These are phyloP conservation scores for Penicillium sp. DNA, from an alignment of 2,329 filamentous ascomycete genomes.

Conservation along the genomic window DNA sequence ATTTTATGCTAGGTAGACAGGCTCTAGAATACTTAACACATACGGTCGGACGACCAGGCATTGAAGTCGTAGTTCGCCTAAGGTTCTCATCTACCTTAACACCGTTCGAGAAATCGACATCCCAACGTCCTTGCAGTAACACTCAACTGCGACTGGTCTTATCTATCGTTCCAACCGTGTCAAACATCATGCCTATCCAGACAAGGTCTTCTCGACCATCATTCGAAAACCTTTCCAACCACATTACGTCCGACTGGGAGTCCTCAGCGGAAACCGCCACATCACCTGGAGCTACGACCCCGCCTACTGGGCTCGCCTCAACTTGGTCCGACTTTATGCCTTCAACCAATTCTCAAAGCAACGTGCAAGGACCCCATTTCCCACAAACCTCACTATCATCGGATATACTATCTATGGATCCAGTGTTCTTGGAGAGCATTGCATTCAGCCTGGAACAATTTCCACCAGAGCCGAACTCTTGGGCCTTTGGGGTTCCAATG, in stretches of 20 bases:
- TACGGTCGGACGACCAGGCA: neutral
- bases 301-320: neutral
- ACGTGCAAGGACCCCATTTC: neutral
- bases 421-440: neutral
- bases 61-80: too few species aligned
- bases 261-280: neutral
- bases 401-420: neutral
- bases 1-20: neutral
- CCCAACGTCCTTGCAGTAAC: too few species aligned
- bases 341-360: neutral
- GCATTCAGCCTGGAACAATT: conserved; percentile 7
- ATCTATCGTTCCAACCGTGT: neutral
- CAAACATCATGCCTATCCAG: neutral
- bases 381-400: neutral
- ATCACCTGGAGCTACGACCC: neutral
- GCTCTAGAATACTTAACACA: neutral
- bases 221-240: neutral
- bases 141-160: neutral
- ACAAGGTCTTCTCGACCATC: neutral
- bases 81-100: too few species aligned
- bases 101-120: too few species aligned
- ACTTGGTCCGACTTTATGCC: neutral
- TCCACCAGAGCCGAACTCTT: neutral
- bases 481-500: neutral
- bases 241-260: neutral